Evolutionary conservation across 345 rosid species (phyloP), one percentile per base, ranked within the genome.

Genomic region (Hypericum perforatum): DNA sequence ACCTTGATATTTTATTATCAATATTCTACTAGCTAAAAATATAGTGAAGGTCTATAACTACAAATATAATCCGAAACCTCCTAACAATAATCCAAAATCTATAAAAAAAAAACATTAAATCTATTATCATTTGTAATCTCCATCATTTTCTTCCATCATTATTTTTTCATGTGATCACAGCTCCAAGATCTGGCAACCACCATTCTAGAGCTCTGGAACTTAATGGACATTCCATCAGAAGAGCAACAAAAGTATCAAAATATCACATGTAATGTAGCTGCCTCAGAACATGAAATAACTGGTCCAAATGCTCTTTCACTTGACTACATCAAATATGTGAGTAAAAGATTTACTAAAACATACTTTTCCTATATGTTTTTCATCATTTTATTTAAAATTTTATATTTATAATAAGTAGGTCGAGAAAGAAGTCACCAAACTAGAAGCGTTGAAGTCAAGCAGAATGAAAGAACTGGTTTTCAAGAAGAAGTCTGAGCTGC

Each of bases 191-290:
- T 86, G 53, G 96, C 95, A 54, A 77, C 89, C 39, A 73, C 89
- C 47, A 81, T 94, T 89, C 66, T 94, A 74, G 92, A 84, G 76
- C 78, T 94, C 54, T 94, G 99, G 97, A 76, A 89, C 69, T 70
- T 89, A 83, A 89, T 94, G 99, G 99, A 94, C 56, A 94, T 97
- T 52, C 99, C 97, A 51, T 45, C 82, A 54, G 97, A 89, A 60
- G 97, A 94, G 75, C 99, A 94, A 58, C 95, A 84, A 74, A 66
- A 65, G 69, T 94, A 84, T 71, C 95, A 78, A 60, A 81, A 74
- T 64, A 86, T 94, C 55, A 94, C 99, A 37, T 75, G 92, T 65
- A 94, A 94, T 45, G 73, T 94, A 60, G 99, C 99, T 66, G 96
- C 97, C 52, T 78, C 94, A 50, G 97, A 94, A 73, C 76, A 82